phyloP scores from a whole-genome alignment of 129 eudicot species.

The Arctium lappa region DNA sequence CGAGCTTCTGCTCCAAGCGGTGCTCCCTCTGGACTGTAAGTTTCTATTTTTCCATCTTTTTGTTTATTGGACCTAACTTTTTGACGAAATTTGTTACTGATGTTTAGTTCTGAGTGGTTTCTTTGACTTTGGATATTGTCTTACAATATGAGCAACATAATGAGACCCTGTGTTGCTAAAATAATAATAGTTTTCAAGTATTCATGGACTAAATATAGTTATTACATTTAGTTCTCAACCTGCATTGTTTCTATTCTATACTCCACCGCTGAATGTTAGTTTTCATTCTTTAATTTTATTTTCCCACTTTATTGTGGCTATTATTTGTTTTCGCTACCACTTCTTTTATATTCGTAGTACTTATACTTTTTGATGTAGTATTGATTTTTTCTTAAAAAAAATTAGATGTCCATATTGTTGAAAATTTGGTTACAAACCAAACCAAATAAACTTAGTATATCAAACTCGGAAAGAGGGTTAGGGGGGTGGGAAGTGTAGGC shows the following conservation, averaged over 20 bases:
- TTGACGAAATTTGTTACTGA: neutral
- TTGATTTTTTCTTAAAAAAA: neutral
- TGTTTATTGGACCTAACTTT: neutral
- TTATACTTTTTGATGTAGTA: neutral
- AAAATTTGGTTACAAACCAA: neutral
- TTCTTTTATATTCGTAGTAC: neutral
- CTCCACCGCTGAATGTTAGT: neutral
- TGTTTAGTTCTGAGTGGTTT: neutral
- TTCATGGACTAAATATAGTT: neutral
- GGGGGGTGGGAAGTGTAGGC: neutral
- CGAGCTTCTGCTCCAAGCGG: constrained; percentile 94
- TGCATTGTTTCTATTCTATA: neutral
- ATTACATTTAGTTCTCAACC: neutral
- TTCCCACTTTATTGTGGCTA: neutral
- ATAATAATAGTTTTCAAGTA: neutral
- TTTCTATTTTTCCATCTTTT: neutral
- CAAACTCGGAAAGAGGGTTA: neutral
- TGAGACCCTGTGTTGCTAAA: neutral
- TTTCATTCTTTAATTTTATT: neutral
- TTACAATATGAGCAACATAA: neutral
- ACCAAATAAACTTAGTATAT: neutral
- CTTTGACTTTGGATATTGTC: neutral
- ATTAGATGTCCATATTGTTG: neutral
- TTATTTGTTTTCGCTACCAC: neutral
- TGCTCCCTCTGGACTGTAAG: constrained; percentile 83